Base-by-base conservation (phyloP, 805 yeast species). In the Metschnikowia continentalis region DNA sequence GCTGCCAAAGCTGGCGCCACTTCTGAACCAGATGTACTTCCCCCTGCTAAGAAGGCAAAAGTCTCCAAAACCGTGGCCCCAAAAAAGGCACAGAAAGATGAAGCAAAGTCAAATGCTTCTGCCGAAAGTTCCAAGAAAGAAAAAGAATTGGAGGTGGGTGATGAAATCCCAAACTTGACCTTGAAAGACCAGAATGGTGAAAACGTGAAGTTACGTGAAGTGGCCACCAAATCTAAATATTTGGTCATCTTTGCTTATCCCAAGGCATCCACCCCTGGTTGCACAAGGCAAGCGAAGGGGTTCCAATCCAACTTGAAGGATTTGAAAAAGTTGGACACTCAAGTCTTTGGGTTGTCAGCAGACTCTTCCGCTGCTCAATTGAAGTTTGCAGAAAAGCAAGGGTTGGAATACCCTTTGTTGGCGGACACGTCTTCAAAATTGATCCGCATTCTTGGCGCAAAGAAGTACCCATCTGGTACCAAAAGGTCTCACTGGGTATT, bases 401-500 rank as follows among this genome's bases (percentile, higher is more conserved):
- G 75, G 5, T 78, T 91, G 64, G 85, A 85, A 49, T 94, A 82
- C 61, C 83, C 82, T 50, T 75, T 92, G 59, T 72, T 94, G 54
- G 77, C 86, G 55, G 99, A 92, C 66, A 90, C 96, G 2, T 61
- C 78, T 40, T 82, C 79, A 63, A 75, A 81, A 57, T 74, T 92
- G 53, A 82, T 94, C 59, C 84, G 83, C 0, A 65, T 76, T 2
- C 74, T 94, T 54, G 97, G 97, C 5, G 96, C 96, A 20, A 86
- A 84, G 61, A 92, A 91, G 72, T 62, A 75, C 1, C 90, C 95
- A 32, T 68, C 75, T 17, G 96, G 96, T 5, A 81, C 86, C 46
- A 80, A 83, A 49, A 81, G 99, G 64, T 88, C 96, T n/a, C 96
- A 92, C 64, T 91, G 96, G 89, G 79, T 92, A 41, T 87, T 94